phyloP scores from a whole-genome alignment of 2,329 filamentous ascomycete species.

The Botrytis medusae region DNA sequence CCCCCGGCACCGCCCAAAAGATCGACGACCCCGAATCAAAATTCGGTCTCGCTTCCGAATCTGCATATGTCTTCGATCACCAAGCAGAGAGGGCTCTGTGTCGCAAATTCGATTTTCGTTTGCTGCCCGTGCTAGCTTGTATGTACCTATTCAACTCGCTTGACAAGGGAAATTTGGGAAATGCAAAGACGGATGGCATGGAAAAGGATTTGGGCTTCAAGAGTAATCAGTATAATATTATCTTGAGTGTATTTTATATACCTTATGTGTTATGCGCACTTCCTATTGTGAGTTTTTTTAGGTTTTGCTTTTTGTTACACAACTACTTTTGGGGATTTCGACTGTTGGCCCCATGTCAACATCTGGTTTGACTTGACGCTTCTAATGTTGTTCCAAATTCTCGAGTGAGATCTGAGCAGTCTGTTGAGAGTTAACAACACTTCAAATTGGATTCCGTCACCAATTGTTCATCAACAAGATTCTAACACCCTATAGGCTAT shows the following conservation, averaged over 20 bases:
- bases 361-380: neutral
- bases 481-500: conserved; percentile 44
- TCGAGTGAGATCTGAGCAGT: neutral
- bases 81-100: conserved; percentile 31
- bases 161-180: conserved; percentile 54
- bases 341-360: neutral
- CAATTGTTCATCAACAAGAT: neutral
- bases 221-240: conserved; percentile 64
- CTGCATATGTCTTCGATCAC: conserved; percentile 11
- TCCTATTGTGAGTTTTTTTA: conserved; percentile 46
- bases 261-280: conserved; percentile 71
- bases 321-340: neutral
- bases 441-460: neutral
- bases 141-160: conserved; percentile 49
- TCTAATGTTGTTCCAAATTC: neutral
- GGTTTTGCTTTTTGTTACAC: neutral
- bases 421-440: neutral
- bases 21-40: conserved; percentile 18
- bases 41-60: neutral
- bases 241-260: conserved; percentile 72
- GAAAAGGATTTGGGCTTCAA: conserved; percentile 57
- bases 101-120: conserved; percentile 46
- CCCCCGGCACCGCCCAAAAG: neutral
- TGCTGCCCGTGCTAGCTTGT: conserved; percentile 46
- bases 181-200: conserved; percentile 51